phyloP scores from a whole-genome alignment of 1,284 basidiomycete genomes.

The Phylloporus sp. region DNA sequence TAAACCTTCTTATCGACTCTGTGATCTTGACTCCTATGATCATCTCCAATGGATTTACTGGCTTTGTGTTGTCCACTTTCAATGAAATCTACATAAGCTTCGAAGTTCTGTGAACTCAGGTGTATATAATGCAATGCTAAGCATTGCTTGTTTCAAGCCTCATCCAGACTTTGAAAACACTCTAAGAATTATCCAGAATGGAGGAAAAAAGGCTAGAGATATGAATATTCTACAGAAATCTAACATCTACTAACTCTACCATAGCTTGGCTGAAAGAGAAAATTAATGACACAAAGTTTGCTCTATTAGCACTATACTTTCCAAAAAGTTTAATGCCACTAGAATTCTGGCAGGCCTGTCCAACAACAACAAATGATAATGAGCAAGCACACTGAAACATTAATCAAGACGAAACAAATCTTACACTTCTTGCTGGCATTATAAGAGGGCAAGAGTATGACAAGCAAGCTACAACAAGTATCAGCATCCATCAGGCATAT shows the following conservation, averaged over 20 bases:
- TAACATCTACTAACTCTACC: background rate
- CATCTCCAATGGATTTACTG: background rate
- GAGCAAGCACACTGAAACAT: conserved; percentile 5
- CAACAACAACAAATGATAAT: conserved; percentile 9
- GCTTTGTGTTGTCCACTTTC: background rate
- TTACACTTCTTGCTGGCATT: conserved; percentile 2
- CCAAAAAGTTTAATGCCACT: conserved; percentile 4
- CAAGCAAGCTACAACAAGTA: too few species aligned
- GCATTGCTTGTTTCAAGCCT: background rate
- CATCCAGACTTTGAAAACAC: background rate
- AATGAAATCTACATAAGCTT: background rate
- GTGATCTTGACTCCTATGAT: background rate
- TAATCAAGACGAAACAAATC: background rate
- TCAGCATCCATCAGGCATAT: too few species aligned
- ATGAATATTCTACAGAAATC: too few species aligned
- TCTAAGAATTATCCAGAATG: background rate
- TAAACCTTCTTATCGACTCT: background rate
- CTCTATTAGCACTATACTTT: conserved; percentile 2
- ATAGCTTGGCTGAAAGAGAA: conserved; percentile 11
- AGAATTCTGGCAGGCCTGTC: conserved; percentile 5
- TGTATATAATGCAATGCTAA: background rate
- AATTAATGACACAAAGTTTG: background rate
- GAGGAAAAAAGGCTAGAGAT: conserved; percentile 2
- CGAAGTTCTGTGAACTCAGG: background rate
- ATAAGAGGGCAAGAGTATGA: conserved; percentile 6